Evolutionary conservation across 2,329 filamentous ascomycete species (phyloP).

Genomic region (Parafenestella ontariensis): DNA sequence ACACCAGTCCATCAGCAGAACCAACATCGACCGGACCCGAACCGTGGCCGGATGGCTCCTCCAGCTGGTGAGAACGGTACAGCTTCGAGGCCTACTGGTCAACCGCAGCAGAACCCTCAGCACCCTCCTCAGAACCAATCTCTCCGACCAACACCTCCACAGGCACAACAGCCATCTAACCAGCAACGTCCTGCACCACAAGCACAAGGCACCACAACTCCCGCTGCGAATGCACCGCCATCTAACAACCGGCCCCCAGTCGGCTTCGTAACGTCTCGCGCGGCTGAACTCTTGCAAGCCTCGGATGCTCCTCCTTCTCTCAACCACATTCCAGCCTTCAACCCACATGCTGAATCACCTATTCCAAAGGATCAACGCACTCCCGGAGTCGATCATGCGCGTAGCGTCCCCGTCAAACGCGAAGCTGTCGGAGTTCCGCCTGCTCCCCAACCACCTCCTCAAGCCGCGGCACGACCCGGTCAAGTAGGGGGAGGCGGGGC

Average conservation of each 20-base stretch:
- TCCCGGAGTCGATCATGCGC: conserved; percentile 81
- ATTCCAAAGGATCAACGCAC: conserved; percentile 80
- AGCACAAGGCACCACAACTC: conserved; percentile 12
- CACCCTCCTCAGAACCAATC: conserved; percentile 28
- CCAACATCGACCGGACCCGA: conserved; percentile 29
- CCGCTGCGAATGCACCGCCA: conserved; percentile 21
- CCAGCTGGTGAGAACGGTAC: conserved; percentile 29
- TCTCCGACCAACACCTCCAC: conserved; percentile 33
- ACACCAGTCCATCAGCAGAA: conserved; percentile 32
- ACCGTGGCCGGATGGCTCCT: conserved; percentile 29
- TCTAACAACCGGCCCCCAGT: conserved; percentile 39
- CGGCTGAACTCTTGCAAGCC: conserved; percentile 51
- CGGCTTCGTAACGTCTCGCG: conserved; percentile 57
- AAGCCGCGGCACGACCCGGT: conserved; percentile 15
- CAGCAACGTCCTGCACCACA: conserved; percentile 22
- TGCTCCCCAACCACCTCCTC: conserved; percentile 16
- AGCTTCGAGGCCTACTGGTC: conserved; percentile 22
- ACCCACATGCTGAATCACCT: conserved; percentile 63
- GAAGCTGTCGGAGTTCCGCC: conserved; percentile 43
- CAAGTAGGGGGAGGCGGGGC: conserved; percentile 14
- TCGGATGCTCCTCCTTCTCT: conserved; percentile 37
- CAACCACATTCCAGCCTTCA: conserved; percentile 51
- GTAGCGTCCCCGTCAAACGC: conserved; percentile 74
- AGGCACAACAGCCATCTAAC: conserved; percentile 25
- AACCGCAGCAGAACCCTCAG: conserved; percentile 30